phyloP scores from a whole-genome alignment of 345 rosid genomes.

The Limnanthes douglasii region DNA sequence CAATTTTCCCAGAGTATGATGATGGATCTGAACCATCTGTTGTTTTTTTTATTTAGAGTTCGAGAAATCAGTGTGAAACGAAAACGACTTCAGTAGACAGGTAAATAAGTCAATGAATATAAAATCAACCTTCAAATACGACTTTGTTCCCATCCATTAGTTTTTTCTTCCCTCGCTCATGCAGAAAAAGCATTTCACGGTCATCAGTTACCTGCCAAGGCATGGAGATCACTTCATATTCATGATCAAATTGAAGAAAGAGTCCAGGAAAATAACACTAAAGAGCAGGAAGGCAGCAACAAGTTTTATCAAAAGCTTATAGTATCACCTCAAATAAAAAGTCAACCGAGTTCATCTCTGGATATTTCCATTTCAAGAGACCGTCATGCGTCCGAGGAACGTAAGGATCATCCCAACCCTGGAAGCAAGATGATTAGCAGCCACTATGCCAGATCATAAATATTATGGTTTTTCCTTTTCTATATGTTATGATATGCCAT shows the following conservation, averaged over 20 bases:
- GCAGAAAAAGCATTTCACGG: conserved; percentile 37
- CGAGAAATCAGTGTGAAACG: no score
- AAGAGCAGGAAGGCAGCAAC: no score
- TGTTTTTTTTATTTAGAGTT: no score
- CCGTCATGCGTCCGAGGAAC: conserved; percentile 96
- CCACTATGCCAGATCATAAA: no score
- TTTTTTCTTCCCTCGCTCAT: conserved; percentile 75
- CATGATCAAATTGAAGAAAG: no score
- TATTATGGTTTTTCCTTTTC: no score
- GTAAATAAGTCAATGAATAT: conserved; percentile 4
- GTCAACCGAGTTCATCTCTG: conserved; percentile 90
- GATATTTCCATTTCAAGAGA: conserved; percentile 97
- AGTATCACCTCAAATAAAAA: conserved; percentile 85
- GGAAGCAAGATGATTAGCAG: neutral
- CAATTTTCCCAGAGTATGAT: conserved; percentile 65
- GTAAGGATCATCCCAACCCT: conserved; percentile 99
- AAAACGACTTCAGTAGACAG: neutral
- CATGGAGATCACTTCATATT: no score
- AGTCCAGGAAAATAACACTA: no score
- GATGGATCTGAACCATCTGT: conserved; percentile 63
- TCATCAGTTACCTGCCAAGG: no score
- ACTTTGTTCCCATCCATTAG: conserved; percentile 67
- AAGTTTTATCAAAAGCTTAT: no score
- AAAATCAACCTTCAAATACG: conserved; percentile 50
- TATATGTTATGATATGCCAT: no score